Conservation (phyloP, 768 basidiomycete genomes). For the Postia placenta region DNA sequence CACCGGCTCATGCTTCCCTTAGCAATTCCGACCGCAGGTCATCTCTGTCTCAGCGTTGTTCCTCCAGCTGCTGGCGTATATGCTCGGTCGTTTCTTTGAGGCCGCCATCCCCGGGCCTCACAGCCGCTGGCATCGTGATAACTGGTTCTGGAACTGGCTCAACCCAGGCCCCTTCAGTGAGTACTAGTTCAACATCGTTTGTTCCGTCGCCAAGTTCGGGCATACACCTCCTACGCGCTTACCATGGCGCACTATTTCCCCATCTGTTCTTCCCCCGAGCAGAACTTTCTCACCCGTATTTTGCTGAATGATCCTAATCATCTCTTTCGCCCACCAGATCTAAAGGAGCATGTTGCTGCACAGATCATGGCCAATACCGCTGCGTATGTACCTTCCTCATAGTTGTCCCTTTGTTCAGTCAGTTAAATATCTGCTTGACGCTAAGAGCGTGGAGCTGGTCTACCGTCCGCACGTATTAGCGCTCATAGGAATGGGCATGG, state of each 20-base stretch:
- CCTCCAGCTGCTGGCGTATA: slow-evolving; percentile 4
- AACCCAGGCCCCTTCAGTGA: slow-evolving; percentile 6
- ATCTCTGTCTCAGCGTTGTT: slow-evolving; percentile 3
- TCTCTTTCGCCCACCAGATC: neutral
- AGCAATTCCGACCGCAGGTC: slow-evolving; percentile 6
- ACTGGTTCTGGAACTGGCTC: slow-evolving; percentile 6
- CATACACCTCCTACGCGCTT: too few relatives aligned
- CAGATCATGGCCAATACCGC: slow-evolving; percentile 6
- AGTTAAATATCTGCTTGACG: too few relatives aligned
- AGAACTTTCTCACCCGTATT: neutral
- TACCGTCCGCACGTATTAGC: too few relatives aligned
- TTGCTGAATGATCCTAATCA: neutral
- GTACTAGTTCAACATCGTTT: too few relatives aligned
- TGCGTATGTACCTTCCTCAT: neutral
- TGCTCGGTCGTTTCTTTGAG: slow-evolving; percentile 5
- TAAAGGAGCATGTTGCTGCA: slow-evolving; percentile 4
- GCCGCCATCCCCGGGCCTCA: slow-evolving; percentile 3
- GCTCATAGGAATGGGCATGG: too few relatives aligned
- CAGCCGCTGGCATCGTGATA: slow-evolving; percentile 1
- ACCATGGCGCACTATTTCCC: too few relatives aligned
- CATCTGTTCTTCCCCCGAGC: too few relatives aligned
- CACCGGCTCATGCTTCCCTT: neutral
- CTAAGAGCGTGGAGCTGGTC: too few relatives aligned
- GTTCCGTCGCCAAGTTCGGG: too few relatives aligned
- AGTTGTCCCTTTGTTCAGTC: too few relatives aligned